These are phyloP conservation scores for Yarrowia sp. DNA, from an alignment of 805 yeast species.

Conservation along the genomic window DNA sequence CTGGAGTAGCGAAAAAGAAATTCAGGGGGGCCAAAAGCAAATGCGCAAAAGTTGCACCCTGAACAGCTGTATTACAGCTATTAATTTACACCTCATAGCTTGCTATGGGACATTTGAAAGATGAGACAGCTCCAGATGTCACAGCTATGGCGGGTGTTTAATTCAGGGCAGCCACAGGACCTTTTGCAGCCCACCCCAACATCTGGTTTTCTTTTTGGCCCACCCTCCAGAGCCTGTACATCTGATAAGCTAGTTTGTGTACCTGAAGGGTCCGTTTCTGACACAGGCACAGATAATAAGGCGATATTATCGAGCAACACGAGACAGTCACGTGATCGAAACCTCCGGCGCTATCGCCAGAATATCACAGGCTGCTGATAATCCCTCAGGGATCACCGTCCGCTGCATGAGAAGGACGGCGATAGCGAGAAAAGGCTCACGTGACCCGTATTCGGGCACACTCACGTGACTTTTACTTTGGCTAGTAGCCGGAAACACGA, in stretches of 20 bases:
- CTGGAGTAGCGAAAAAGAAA: background rate
- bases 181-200: background rate
- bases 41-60: background rate
- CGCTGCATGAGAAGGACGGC: background rate
- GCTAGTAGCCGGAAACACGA: background rate
- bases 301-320: background rate
- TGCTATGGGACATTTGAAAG: background rate
- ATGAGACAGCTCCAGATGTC: too few relatives aligned
- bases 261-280: background rate
- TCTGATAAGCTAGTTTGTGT: slow-evolving; percentile 7
- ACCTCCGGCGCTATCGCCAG: too few relatives aligned
- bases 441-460: too few relatives aligned
- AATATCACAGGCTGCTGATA: background rate
- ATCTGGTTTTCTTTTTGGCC: background rate
- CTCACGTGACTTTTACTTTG: background rate
- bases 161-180: too few relatives aligned
- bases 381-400: background rate
- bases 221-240: background rate
- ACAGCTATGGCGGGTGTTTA: too few relatives aligned
- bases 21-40: background rate
- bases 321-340: background rate
- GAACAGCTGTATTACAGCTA: background rate
- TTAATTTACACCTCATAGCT: background rate
- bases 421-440: too few relatives aligned
- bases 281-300: background rate